Percentiles rank a stretch among this genome's conserved stretches.
These are phyloP conservation scores for Clohesyomyces aquaticus DNA, from an alignment of 495 filamentous ascomycete genomes.

Conservation along the genomic window DNA sequence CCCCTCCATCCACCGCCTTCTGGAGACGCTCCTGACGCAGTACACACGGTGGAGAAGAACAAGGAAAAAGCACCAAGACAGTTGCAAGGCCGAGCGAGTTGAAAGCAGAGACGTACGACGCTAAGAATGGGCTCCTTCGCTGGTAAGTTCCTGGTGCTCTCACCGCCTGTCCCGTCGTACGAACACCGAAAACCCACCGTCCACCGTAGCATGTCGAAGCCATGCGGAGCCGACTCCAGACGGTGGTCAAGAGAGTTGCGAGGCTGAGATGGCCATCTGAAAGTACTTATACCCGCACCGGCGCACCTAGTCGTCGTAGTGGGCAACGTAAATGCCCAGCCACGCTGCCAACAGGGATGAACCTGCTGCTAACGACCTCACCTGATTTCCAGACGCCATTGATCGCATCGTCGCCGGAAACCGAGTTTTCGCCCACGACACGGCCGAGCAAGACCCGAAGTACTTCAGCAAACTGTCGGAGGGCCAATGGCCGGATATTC, in stretches of 20 bases:
- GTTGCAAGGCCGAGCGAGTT: not conserved
- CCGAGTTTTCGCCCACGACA: slow-evolving; percentile 71
- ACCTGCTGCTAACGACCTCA: slow-evolving; percentile 25
- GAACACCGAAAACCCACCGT: not conserved
- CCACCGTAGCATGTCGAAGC: not conserved
- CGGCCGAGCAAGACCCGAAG: slow-evolving; percentile 65
- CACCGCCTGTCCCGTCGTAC: not conserved
- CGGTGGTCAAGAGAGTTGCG: not conserved
- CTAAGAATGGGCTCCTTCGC: not conserved
- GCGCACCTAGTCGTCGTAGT: not conserved
- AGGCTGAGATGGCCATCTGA: not conserved
- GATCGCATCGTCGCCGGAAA: slow-evolving; percentile 64
- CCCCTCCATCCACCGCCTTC: not conserved
- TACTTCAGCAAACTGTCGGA: slow-evolving; percentile 71
- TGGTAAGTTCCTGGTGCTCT: not conserved
- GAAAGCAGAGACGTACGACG: not conserved
- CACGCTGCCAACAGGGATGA: slow-evolving; percentile 22
- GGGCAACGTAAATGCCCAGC: slow-evolving; percentile 9
- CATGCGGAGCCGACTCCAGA: not conserved
- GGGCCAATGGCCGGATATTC: slow-evolving; percentile 75
- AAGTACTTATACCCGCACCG: not conserved
- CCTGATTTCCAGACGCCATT: slow-evolving; percentile 53
- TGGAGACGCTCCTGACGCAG: not conserved
- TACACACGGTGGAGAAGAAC: no score
- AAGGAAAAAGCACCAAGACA: not conserved